Conservation (phyloP, 768 basidiomycete genomes). For the Phaeolepiota aurea region DNA sequence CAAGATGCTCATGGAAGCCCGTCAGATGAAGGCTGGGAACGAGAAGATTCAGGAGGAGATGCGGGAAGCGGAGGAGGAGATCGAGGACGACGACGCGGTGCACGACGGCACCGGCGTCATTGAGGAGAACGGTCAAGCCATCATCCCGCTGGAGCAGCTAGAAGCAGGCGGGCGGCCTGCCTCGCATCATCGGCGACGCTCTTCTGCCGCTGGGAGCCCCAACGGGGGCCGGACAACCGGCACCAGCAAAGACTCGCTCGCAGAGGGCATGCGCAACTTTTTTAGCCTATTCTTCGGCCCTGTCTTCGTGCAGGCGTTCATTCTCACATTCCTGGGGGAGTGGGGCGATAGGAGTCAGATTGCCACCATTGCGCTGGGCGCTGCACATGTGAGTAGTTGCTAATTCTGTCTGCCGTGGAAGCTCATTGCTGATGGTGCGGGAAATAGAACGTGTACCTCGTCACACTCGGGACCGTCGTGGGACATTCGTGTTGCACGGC, state of each 20-base stretch:
- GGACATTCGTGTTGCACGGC: slow-evolving; percentile 86
- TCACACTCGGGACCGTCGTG: slow-evolving; percentile 82
- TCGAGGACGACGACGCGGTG: slow-evolving; percentile 68
- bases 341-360: slow-evolving; percentile 99
- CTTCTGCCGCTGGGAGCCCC: background rate
- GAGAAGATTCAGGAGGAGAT: slow-evolving; percentile 91
- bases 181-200: background rate
- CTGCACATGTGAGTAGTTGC: slow-evolving; percentile 72
- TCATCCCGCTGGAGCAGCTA: slow-evolving; percentile 63
- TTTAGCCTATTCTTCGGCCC: slow-evolving; percentile 80
- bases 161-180: slow-evolving; percentile 57
- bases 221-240: slow-evolving; percentile 7
- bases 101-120: slow-evolving; percentile 31
- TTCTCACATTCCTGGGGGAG: slow-evolving; percentile 96
- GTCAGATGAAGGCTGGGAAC: slow-evolving; percentile 67
- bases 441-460: slow-evolving; percentile 86
- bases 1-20: slow-evolving; percentile 84
- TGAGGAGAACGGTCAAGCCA: slow-evolving; percentile 19
- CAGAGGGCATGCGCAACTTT: slow-evolving; percentile 74
- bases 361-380: slow-evolving; percentile 91
- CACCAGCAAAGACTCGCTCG: slow-evolving; percentile 13
- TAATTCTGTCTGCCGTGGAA: background rate
- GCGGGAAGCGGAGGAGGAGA: slow-evolving; percentile 93
- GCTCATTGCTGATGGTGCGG: background rate
- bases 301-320: slow-evolving; percentile 91